A percentile compares a stretch with the other conserved stretches of the same genome.
Evolutionary conservation across 305 asterid species (phyloP).

Genomic region (Fraxinus floribunda): DNA sequence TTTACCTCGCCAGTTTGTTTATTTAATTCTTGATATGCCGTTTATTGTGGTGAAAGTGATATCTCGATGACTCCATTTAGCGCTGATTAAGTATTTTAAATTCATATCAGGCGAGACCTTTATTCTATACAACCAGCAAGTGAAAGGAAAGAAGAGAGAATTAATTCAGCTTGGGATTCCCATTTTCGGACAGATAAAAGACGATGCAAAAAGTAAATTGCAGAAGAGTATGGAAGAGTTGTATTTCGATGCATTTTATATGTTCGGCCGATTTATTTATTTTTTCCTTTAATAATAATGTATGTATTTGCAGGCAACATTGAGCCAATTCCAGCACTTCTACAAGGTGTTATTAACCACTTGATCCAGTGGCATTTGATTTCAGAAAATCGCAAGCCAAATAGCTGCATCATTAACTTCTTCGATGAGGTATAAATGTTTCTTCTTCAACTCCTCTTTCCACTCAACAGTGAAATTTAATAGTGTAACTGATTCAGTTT

Average conservation of each 20-base stretch:
- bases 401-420: slow-evolving; percentile 91
- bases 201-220: slow-evolving; percentile 45
- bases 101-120: slow-evolving; percentile 78
- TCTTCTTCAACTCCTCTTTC: slow-evolving; percentile 62
- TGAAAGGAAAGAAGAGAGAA: slow-evolving; percentile 92
- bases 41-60: background rate
- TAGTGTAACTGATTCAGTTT: background rate
- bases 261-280: background rate
- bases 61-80: background rate
- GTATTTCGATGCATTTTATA: background rate
- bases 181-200: slow-evolving; percentile 68
- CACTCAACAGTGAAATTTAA: background rate
- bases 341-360: slow-evolving; percentile 69
- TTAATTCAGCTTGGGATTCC: slow-evolving; percentile 88
- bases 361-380: slow-evolving; percentile 76
- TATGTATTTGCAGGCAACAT: slow-evolving; percentile 49
- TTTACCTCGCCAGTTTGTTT: background rate
- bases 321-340: slow-evolving; percentile 83
- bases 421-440: slow-evolving; percentile 67
- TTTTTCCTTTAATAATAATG: background rate
- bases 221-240: slow-evolving; percentile 49
- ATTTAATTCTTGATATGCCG: background rate
- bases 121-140: slow-evolving; percentile 79
- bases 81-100: slow-evolving; percentile 11
- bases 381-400: slow-evolving; percentile 70